Evolutionary conservation across 257 asterid genomes (phyloP), one percentile per base, ranked within the genome.

Genomic region (Echites panduratus): DNA sequence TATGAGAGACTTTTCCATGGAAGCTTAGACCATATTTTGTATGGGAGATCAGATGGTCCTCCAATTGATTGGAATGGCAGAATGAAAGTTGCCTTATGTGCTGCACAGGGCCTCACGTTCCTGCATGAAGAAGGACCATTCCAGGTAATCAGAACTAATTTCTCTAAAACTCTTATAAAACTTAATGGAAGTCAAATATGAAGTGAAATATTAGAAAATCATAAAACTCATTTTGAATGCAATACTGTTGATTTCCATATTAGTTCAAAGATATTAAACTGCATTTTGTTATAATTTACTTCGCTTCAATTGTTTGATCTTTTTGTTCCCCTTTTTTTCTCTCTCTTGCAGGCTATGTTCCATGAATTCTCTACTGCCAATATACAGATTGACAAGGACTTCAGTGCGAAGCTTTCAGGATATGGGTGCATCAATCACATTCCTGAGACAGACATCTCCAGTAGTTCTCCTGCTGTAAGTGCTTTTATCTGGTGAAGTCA

Each of bases 121-220:
- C 83, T 93, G 76, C 97, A 93, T 14, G 98, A 93, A 82, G 98
- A 93, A 85, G 98, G 98, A 41, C 98, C 98, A 68, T 93, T 93
- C 81, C 98, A 93, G 96, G 97, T 92, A 77, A 67, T 47, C 26
- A 48, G 32, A n/a, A 32, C 64, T 79, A 54, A 49, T 82, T 44
- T 72, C 57, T 35, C 27, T 29, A 70, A 47, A 57, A 14, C 40
- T 58, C 12, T 0, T 26, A 10, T 10, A 26, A 45, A 54, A 17
- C 19, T 24, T 26, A 29, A 59, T 29, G 14, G 16, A 27, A 10
- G 19, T 9, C 5, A 13, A 16, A 10, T 19, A 9, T 56, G 4
- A 26, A 40, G 4, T 68, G 44, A 49, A 57, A 41, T n/a, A 53
- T 63, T 73, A 43, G 45, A 19, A 14, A 22, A 19, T 41, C 17